Evolutionary conservation across 2,329 filamentous ascomycete genomes (phyloP), one percentile per base, ranked within the genome.

Genomic region (Corinectria fuckeliana): DNA sequence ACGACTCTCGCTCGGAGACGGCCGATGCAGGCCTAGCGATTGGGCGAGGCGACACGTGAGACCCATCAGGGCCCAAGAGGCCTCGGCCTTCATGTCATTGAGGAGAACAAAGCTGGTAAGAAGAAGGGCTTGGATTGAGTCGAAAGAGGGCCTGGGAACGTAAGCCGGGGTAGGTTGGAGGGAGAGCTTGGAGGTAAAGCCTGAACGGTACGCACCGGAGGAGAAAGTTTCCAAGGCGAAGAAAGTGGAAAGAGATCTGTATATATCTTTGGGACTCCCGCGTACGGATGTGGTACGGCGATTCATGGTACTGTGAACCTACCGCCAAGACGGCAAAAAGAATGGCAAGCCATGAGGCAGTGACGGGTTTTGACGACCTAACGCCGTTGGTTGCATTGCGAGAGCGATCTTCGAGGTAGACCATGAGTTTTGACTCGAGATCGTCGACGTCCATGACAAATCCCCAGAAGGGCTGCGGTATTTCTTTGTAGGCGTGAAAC

Each of bases 1-100:
- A 2, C 76, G 74, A 23, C 75, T 75, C n/a, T 85, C 82, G 16
- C 77, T 73, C 1, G 75, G 72, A 10, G 76, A 78, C 20, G 78
- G 72, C 7, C 83, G 78, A 68, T 89, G 87, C 10, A 89, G 76
- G 4, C 87, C 87, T 1, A 89, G 76, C 0, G 86, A 88, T 69
- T 89, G 86, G 0, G 87, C 87, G n/a, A 89, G 78, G 23, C 87
- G 81, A 61, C 86, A 88, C 0, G 86, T 88, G 42, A 89, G 80
- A 1, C 86, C 87, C 50, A 88, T 81, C 52, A 89, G 72, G 0
- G 86, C 86, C 87, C 87, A 89, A 0, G 87, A 88, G 0, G 85
- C 87, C 67, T 89, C 87, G 1, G 87, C 86, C 68, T 89, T 89
- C 87, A 89, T 89, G 59, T 89, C 87, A 64, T 89, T 89, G 23